Evolutionary conservation across 75 land plant genomes (phyloP).

Genomic region (Sequoia sempervirens): DNA sequence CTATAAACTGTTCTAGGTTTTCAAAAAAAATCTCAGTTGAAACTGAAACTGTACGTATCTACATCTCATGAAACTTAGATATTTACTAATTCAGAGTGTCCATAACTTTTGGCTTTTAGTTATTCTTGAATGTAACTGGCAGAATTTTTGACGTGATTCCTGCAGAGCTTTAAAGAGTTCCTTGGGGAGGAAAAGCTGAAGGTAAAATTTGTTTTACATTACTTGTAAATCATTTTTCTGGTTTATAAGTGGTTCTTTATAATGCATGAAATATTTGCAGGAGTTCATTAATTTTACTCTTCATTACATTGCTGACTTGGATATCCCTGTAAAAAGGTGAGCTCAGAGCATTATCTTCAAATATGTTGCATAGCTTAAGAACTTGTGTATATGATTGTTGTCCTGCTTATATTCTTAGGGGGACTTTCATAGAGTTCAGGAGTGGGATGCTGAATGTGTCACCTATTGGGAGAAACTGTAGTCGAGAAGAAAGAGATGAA

Average conservation of each 20-base stretch:
- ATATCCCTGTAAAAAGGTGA: constrained; percentile 95
- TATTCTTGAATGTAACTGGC: background rate
- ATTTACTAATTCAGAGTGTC: background rate
- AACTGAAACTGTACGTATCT: background rate
- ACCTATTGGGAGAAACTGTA: constrained; percentile 97
- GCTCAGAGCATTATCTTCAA: background rate
- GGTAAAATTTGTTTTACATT: constrained; percentile 26
- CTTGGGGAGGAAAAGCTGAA: constrained; percentile 81
- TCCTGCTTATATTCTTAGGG: constrained; percentile 39
- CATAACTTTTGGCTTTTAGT: background rate
- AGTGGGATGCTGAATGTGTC: constrained; percentile 98
- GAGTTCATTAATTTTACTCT: constrained; percentile 90
- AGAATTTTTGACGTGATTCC: background rate
- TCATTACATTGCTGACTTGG: constrained; percentile 97
- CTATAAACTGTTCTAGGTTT: background rate
- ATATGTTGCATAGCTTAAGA: background rate
- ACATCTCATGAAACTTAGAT: background rate
- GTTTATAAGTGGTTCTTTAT: background rate
- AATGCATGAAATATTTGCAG: constrained; percentile 30
- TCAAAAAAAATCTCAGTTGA: background rate
- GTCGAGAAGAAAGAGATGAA: constrained; percentile 94
- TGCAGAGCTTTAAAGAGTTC: constrained; percentile 77
- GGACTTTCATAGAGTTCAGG: constrained; percentile 96
- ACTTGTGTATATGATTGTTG: background rate
- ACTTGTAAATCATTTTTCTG: background rate